Evolutionary conservation across 768 basidiomycete genomes (phyloP).

Genomic region (Dentipellis sp.): DNA sequence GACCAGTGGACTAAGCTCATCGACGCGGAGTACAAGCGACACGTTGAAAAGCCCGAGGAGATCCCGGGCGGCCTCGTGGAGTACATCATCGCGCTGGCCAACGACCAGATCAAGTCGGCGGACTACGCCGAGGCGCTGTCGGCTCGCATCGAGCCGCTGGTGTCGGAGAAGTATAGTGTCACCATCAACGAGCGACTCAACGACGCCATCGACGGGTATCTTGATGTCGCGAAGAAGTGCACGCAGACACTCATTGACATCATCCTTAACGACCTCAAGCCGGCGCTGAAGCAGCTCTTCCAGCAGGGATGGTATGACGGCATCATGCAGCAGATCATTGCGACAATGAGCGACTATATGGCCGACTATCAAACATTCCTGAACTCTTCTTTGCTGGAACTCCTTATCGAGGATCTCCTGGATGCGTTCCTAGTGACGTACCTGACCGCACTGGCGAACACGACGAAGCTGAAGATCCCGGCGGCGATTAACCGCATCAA

Average conservation of each 20-base stretch:
- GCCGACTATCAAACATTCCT: constrained; percentile 88
- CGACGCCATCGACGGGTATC: constrained; percentile 95
- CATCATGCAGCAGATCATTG: constrained; percentile 78
- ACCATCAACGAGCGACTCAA: constrained; percentile 82
- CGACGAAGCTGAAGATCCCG: constrained; percentile 82
- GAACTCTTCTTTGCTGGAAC: constrained; percentile 83
- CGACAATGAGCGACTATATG: constrained; percentile 97
- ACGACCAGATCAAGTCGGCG: constrained; percentile 95
- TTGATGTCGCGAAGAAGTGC: constrained; percentile 97
- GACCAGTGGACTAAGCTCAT: constrained; percentile 80
- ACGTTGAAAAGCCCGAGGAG: constrained; percentile 83
- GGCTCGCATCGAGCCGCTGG: constrained; percentile 79
- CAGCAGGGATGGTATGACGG: constrained; percentile 85
- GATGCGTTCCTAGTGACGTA: constrained; percentile 87
- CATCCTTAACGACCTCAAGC: constrained; percentile 90
- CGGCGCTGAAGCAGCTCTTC: constrained; percentile 80
- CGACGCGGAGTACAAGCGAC: constrained; percentile 80
- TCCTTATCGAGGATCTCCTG: constrained; percentile 86
- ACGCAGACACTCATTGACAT: constrained; percentile 90
- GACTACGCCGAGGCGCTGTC: constrained; percentile 87
- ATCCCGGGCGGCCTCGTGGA: constrained; percentile 84
- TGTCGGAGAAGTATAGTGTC: constrained; percentile 83
- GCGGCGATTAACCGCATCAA: constrained; percentile 76
- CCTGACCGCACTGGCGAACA: constrained; percentile 77
- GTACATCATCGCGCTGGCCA: constrained; percentile 93